Evolutionary conservation across 768 basidiomycete species (phyloP).

Genomic region (Tremella fuciformis): DNA sequence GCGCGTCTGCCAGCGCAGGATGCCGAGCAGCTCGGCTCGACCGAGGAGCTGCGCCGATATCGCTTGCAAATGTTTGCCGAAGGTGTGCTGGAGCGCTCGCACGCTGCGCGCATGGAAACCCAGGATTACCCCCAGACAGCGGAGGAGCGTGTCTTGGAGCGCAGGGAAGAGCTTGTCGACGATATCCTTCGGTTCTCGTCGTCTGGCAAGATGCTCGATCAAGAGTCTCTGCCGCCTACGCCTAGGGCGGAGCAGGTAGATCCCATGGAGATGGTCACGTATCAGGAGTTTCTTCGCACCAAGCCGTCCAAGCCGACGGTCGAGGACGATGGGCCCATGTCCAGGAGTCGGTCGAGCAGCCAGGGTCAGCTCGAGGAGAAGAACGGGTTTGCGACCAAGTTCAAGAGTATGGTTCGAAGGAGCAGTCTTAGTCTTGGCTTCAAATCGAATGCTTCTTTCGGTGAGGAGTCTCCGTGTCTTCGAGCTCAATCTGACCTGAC

Average conservation of each 20-base stretch:
- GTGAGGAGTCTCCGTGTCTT: background rate
- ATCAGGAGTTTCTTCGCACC: constrained; percentile 28
- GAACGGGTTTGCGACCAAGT: constrained; percentile 13
- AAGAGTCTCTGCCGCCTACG: constrained; percentile 65
- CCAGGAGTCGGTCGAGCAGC: background rate
- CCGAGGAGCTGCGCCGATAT: background rate
- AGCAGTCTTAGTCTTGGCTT: constrained; percentile 12
- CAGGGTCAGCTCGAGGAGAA: constrained; percentile 12
- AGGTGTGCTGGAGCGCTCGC: constrained; percentile 15
- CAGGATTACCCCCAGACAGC: constrained; percentile 27
- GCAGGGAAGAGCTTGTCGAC: constrained; percentile 75
- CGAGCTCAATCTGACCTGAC: background rate
- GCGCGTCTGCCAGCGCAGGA: constrained; percentile 34
- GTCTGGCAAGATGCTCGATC: constrained; percentile 69
- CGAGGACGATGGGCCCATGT: background rate
- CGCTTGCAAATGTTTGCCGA: constrained; percentile 17
- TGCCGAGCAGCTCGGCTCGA: constrained; percentile 11
- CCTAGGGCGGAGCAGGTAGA: constrained; percentile 16
- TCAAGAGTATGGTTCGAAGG: constrained; percentile 17
- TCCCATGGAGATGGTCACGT: constrained; percentile 35
- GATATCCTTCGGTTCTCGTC: constrained; percentile 68
- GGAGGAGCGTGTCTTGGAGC: constrained; percentile 17
- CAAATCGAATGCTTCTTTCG: background rate
- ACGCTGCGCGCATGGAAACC: constrained; percentile 15
- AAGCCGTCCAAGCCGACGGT: background rate